These are phyloP conservation scores for Aspergillus campestris DNA, from an alignment of 495 filamentous ascomycete genomes.

Conservation along the genomic window DNA sequence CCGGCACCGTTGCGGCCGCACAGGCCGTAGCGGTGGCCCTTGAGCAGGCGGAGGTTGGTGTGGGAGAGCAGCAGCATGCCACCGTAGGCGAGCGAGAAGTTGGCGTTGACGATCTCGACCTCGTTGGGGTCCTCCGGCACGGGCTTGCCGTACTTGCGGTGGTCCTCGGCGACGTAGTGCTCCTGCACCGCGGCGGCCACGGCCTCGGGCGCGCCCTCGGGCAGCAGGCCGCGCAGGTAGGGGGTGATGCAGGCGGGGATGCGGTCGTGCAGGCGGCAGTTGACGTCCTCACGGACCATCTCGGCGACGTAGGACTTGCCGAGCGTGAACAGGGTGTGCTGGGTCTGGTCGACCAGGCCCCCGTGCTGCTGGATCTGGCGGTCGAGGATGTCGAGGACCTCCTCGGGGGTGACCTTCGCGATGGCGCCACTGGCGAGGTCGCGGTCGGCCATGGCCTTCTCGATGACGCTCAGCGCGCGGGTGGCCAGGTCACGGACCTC, in stretches of 20 bases:
- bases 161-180: conserved; percentile 71
- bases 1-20: conserved; percentile 95
- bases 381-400: conserved; percentile 68
- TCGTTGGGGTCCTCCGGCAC: conserved; percentile 78
- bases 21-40: conserved; percentile 94
- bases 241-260: conserved; percentile 57
- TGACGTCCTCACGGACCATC: conserved; percentile 86
- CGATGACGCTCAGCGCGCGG: conserved; percentile 75
- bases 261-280: conserved; percentile 68
- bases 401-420: conserved; percentile 60
- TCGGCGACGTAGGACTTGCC: conserved; percentile 67
- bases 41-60: conserved; percentile 87
- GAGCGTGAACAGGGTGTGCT: conserved; percentile 54
- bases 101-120: conserved; percentile 92
- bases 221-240: conserved; percentile 67
- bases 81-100: conserved; percentile 96
- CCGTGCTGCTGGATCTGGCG: conserved; percentile 62
- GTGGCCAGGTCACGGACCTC: conserved; percentile 89
- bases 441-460: conserved; percentile 81
- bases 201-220: conserved; percentile 44
- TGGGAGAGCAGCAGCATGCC: conserved; percentile 97
- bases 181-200: conserved; percentile 59
- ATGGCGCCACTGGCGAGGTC: conserved; percentile 50
- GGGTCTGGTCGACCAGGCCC: conserved; percentile 50
- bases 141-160: conserved; percentile 78